Conservation (phyloP, 139 green algal genomes). For the Microglena sp. region DNA sequence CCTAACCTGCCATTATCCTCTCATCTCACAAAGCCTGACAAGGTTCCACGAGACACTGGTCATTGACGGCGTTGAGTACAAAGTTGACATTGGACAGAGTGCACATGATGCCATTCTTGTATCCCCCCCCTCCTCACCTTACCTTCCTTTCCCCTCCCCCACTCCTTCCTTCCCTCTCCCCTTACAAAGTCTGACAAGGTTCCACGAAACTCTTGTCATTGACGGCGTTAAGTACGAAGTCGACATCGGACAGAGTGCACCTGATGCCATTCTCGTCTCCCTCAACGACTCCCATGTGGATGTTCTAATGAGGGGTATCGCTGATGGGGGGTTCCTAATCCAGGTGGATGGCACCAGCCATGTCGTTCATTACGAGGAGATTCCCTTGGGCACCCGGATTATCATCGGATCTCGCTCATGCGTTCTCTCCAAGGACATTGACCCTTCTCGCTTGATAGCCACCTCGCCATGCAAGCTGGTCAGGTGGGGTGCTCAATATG, state of each 20-base stretch:
- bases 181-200: slow-evolving; percentile 5
- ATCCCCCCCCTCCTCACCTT: slow-evolving; percentile 47
- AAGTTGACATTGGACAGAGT: too few relatives aligned
- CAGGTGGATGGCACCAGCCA: slow-evolving; percentile 85
- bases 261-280: too few relatives aligned
- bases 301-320: slow-evolving; percentile 69
- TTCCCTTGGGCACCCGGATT: slow-evolving; percentile 78
- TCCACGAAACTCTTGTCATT: slow-evolving; percentile 42
- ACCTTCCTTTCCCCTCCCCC: neutral
- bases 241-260: too few relatives aligned
- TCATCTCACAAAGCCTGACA: slow-evolving; percentile 2
- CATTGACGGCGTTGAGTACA: slow-evolving; percentile 77
- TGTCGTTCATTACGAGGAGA: slow-evolving; percentile 86
- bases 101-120: too few relatives aligned
- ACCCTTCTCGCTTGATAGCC: slow-evolving; percentile 52
- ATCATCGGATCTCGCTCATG: slow-evolving; percentile 80
- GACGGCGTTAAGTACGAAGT: slow-evolving; percentile 79
- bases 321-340: slow-evolving; percentile 84
- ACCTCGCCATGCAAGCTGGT: slow-evolving; percentile 23
- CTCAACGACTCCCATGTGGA: slow-evolving; percentile 64
- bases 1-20: too few relatives aligned
- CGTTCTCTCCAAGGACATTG: slow-evolving; percentile 68
- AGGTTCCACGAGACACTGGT: slow-evolving; percentile 28
- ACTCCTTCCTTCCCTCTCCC: neutral
- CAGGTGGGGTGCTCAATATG: too few relatives aligned